Conservation (phyloP, 169 alveolate species). For the Eimeria mitis region DNA sequence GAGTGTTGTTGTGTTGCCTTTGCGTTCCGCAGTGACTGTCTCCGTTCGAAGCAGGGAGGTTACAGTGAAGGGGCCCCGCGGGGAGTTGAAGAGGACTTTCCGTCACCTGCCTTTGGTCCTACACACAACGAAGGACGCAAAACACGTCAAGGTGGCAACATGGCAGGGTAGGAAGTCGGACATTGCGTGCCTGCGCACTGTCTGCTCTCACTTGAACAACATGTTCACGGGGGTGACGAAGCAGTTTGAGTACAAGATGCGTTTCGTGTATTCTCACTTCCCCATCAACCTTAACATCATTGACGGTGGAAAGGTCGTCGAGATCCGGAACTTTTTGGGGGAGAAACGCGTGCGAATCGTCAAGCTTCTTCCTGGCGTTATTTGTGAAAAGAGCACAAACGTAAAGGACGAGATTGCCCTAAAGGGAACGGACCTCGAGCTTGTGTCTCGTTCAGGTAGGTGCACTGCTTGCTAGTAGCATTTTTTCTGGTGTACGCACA, state of each 20-base stretch:
- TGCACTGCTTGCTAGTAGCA: background rate
- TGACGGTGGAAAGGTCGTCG: constrained; percentile 97
- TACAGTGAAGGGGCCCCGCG: constrained; percentile 99
- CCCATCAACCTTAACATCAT: constrained; percentile 98
- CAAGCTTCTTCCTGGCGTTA: constrained; percentile 85
- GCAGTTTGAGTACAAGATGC: constrained; percentile 99
- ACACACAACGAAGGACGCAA: constrained; percentile 92
- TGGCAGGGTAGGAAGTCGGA: constrained; percentile 98
- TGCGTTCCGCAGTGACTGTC: constrained; percentile 93
- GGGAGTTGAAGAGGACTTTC: constrained; percentile 97
- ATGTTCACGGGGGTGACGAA: constrained; percentile 99
- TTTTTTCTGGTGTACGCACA: background rate
- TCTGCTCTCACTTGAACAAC: constrained; percentile 97
- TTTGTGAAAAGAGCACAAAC: constrained; percentile 93
- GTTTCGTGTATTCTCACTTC: constrained; percentile 99
- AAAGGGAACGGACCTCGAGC: constrained; percentile 98
- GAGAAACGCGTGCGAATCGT: constrained; percentile 97
- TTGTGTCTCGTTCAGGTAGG: constrained; percentile 97
- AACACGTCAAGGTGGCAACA: constrained; percentile 94
- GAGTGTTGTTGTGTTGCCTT: too few relatives aligned
- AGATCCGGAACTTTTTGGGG: constrained; percentile 99
- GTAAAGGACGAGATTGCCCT: constrained; percentile 98
- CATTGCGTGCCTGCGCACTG: constrained; percentile 97
- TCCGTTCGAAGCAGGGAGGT: constrained; percentile 96
- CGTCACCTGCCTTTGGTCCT: constrained; percentile 98